A percentile compares a stretch with the other conserved stretches of the same genome.
phyloP scores from a whole-genome alignment of 345 rosid species.

The Lagerstroemia speciosa region DNA sequence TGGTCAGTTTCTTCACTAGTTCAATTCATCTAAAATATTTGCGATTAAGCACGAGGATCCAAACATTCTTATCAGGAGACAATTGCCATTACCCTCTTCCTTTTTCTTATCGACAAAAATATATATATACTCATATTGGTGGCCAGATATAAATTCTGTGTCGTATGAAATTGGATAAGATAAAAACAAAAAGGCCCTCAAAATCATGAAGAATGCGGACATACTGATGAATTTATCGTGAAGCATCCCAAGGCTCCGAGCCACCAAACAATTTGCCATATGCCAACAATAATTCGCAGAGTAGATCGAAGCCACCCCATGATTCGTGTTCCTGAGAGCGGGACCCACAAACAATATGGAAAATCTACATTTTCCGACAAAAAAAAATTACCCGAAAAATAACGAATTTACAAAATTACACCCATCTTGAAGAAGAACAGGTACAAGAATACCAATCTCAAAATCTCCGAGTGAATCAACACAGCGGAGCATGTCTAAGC shows the following conservation, averaged over 20 bases:
- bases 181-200: neutral
- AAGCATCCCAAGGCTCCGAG: neutral
- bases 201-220: neutral
- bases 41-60: too few species aligned
- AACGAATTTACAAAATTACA: neutral
- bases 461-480: neutral
- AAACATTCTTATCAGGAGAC: too few species aligned
- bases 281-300: neutral
- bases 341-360: neutral
- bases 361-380: neutral
- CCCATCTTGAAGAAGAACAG: neutral
- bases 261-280: slow-evolving; percentile 7
- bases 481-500: neutral
- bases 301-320: neutral
- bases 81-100: too few species aligned
- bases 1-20: too few species aligned
- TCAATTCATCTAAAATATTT: too few species aligned
- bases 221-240: neutral
- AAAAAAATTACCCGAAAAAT: neutral
- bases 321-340: neutral
- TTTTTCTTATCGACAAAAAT: too few species aligned
- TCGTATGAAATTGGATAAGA: neutral
- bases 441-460: neutral
- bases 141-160: too few species aligned
- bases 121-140: too few species aligned